These are phyloP conservation scores for Xylaria arbuscula DNA, from an alignment of 2,329 filamentous ascomycete species.

Conservation along the genomic window DNA sequence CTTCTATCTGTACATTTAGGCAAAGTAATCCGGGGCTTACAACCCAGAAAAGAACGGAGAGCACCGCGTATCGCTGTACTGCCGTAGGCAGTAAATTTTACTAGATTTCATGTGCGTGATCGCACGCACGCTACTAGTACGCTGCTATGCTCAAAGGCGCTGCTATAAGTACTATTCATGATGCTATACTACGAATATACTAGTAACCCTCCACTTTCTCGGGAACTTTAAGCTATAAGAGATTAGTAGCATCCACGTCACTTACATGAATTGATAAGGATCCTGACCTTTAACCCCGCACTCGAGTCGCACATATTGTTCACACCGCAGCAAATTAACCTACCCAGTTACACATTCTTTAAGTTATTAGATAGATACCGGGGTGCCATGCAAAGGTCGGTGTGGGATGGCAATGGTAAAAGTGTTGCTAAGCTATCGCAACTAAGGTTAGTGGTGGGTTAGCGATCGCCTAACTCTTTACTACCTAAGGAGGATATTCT, in stretches of 20 bases:
- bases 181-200: background rate
- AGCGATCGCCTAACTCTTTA: constrained; percentile 17
- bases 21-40: too few relatives aligned
- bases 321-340: background rate
- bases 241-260: constrained; percentile 23
- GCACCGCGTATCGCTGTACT: background rate
- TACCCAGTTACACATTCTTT: background rate
- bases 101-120: background rate
- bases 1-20: too few relatives aligned
- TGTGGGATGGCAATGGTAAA: constrained; percentile 5
- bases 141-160: background rate
- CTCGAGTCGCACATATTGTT: background rate
- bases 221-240: background rate
- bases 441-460: background rate
- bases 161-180: background rate
- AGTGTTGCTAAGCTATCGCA: constrained; percentile 3
- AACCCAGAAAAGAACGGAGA: background rate
- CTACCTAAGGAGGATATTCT: constrained; percentile 8
- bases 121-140: background rate
- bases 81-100: background rate
- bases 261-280: constrained; percentile 1
- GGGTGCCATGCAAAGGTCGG: constrained; percentile 14
- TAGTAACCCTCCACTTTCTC: background rate
- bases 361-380: background rate
- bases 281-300: constrained; percentile 17